Evolutionary conservation across 1,284 basidiomycete species (phyloP).

Genomic region (Singerocomus inundabilis): DNA sequence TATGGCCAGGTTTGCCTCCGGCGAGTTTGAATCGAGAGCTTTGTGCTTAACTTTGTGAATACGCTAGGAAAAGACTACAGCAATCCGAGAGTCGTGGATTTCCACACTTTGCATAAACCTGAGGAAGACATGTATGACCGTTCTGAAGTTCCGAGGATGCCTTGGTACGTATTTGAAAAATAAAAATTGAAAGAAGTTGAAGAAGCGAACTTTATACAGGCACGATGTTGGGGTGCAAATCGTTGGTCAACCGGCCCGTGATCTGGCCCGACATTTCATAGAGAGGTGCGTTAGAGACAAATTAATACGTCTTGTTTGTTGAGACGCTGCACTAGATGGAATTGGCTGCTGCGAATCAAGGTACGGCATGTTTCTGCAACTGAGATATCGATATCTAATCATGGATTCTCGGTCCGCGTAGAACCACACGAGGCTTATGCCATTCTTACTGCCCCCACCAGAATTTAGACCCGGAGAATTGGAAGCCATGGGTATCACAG

Average conservation of each 20-base stretch:
- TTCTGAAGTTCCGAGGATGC: conserved; percentile 88
- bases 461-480: conserved; percentile 89
- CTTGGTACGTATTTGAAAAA: conserved; percentile 76
- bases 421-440: conserved; percentile 92
- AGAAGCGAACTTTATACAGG: conserved; percentile 43
- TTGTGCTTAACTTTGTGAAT: conserved; percentile 3
- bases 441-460: conserved; percentile 91
- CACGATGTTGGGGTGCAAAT: conserved; percentile 97
- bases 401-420: conserved; percentile 26
- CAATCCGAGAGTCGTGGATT: conserved; percentile 89
- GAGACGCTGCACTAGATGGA: conserved; percentile 62
- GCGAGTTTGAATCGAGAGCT: not conserved
- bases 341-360: conserved; percentile 88
- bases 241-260: conserved; percentile 94
- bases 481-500: conserved; percentile 79
- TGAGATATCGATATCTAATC: not conserved
- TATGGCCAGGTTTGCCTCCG: conserved; percentile 74
- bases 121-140: conserved; percentile 95
- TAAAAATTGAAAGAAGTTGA: not conserved
- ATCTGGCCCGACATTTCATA: conserved; percentile 93
- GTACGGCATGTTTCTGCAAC: conserved; percentile 38
- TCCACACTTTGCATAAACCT: conserved; percentile 86
- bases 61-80: conserved; percentile 86
- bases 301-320: conserved; percentile 19
- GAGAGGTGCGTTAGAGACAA: conserved; percentile 59